A percentile compares a stretch with the other conserved stretches of the same genome.
phyloP scores from a whole-genome alignment of 495 filamentous ascomycete species.

The Chaetomidium leptoderma region DNA sequence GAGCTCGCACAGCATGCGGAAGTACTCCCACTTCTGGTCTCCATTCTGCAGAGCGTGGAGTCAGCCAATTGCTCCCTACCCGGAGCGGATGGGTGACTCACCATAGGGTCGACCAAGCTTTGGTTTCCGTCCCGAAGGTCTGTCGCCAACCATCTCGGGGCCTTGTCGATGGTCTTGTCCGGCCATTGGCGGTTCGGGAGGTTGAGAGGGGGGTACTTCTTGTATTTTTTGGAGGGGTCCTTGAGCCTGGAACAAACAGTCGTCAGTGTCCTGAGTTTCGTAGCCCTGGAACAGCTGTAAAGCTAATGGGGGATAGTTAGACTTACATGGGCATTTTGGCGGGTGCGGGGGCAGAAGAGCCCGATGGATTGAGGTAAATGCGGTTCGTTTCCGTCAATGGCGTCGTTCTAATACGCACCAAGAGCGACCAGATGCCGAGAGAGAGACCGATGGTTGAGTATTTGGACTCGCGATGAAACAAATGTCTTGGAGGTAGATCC shows the following conservation, averaged over 20 bases:
- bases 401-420: neutral
- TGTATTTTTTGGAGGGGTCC: conserved; percentile 91
- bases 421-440: neutral
- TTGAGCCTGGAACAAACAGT: conserved; percentile 64
- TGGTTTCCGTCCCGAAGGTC: conserved; percentile 88
- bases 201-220: conserved; percentile 65
- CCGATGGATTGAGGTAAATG: neutral
- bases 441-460: neutral
- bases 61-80: conserved; percentile 24
- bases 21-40: conserved; percentile 91
- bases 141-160: conserved; percentile 81
- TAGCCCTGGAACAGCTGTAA: neutral
- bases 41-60: conserved; percentile 57
- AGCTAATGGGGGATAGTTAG: neutral
- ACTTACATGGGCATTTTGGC: conserved; percentile 39
- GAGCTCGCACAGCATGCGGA: conserved; percentile 87
- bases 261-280: conserved; percentile 12
- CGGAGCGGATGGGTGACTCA: conserved; percentile 35
- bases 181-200: conserved; percentile 93
- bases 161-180: conserved; percentile 67
- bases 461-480: neutral
- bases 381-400: neutral
- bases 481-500: neutral
- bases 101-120: conserved; percentile 84
- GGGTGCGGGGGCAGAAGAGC: neutral